Conservation (phyloP, 1,139 yeast species). For the Dujonia santamariae region DNA sequence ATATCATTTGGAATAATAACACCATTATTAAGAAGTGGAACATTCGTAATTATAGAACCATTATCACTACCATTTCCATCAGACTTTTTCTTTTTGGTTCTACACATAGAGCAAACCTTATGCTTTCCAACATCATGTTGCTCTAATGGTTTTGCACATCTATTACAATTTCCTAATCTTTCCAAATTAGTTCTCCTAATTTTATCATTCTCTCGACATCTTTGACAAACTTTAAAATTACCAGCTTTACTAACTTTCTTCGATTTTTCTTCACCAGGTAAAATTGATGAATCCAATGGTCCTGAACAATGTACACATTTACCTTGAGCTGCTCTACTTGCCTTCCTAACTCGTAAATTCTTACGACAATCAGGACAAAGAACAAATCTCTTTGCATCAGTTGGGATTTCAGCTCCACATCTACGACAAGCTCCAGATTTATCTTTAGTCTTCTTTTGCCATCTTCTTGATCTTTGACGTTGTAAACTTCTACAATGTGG, state of each 20-base stretch:
- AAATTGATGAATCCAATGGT: conserved; percentile 47
- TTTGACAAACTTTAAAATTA: conserved; percentile 55
- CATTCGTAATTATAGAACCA: too few species aligned
- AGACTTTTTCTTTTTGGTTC: conserved; percentile 48
- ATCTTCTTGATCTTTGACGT: conserved; percentile 57
- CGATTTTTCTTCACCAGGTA: conserved; percentile 22
- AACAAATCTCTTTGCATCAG: conserved; percentile 49
- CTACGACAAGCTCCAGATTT: conserved; percentile 63
- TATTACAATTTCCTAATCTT: conserved; percentile 56
- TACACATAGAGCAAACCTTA: conserved; percentile 54
- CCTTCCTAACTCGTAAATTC: conserved; percentile 52
- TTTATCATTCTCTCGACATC: conserved; percentile 63
- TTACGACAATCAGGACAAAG: conserved; percentile 59
- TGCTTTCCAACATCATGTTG: conserved; percentile 47
- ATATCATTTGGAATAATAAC: neutral
- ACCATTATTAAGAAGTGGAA: neutral
- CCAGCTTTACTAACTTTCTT: conserved; percentile 18
- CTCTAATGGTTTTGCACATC: conserved; percentile 52
- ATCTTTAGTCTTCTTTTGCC: conserved; percentile 62
- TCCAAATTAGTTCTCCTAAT: conserved; percentile 54
- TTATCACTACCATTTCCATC: neutral
- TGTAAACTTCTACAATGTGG: conserved; percentile 64
- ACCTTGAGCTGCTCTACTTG: conserved; percentile 58
- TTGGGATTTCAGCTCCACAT: conserved; percentile 55
- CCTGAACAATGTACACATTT: conserved; percentile 69